Conservation (phyloP, 768 basidiomycete genomes). For the Gymnopilus junonius region DNA sequence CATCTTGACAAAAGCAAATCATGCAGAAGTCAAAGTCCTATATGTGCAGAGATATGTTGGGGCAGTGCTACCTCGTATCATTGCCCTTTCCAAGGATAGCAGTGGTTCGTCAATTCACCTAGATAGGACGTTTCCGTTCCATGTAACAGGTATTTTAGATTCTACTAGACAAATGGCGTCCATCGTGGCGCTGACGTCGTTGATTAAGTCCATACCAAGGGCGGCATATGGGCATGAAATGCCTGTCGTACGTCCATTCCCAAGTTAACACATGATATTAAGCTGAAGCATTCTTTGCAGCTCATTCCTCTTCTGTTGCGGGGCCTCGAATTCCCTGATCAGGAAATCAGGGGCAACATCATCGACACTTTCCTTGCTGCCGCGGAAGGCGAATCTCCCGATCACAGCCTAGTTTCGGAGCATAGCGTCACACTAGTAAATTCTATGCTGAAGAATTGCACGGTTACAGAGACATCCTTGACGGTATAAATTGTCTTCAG, state of each 20-base stretch:
- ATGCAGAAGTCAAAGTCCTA: constrained; percentile 79
- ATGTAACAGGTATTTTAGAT: constrained; percentile 37
- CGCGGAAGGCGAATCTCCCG: constrained; percentile 59
- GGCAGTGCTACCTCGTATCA: constrained; percentile 72
- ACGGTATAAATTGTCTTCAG: constrained; percentile 42
- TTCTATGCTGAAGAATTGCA: constrained; percentile 71
- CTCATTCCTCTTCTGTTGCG: constrained; percentile 88
- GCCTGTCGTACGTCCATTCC: constrained; percentile 46
- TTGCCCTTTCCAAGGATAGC: constrained; percentile 62
- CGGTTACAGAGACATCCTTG: constrained; percentile 53
- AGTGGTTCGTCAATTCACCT: constrained; percentile 44
- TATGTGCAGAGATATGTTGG: constrained; percentile 79
- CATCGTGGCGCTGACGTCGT: constrained; percentile 81
- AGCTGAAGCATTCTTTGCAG: constrained; percentile 42
- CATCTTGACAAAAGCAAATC: constrained; percentile 76
- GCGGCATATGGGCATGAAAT: constrained; percentile 74
- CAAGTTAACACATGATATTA: background rate
- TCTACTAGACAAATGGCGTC: constrained; percentile 63
- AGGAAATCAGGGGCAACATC: constrained; percentile 75
- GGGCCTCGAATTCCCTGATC: constrained; percentile 78
- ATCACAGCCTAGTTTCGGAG: constrained; percentile 57
- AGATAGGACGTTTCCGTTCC: background rate
- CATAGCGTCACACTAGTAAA: constrained; percentile 75
- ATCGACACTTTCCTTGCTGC: constrained; percentile 80
- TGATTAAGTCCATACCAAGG: constrained; percentile 82